Evolutionary conservation across 306 rosid species (phyloP).

Genomic region (Vicia faba): DNA sequence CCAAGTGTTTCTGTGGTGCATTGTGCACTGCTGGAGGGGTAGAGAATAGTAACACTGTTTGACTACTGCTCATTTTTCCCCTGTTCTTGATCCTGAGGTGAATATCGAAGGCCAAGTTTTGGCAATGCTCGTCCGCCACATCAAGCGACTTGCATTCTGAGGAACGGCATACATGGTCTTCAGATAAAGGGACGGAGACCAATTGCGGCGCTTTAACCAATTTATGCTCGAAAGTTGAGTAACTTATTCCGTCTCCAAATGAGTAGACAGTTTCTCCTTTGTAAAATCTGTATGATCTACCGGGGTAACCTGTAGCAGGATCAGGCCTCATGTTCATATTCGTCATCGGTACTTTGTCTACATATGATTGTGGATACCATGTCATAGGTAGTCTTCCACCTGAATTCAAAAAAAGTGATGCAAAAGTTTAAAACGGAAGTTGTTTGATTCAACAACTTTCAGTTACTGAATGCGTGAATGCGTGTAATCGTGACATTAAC

Average conservation of each 20-base stretch:
- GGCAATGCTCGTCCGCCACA: conserved; percentile 52
- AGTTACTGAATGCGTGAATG: background rate
- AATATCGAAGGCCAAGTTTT: conserved; percentile 61
- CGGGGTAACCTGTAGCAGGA: conserved; percentile 77
- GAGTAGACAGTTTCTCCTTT: conserved; percentile 77
- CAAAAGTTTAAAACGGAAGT: background rate
- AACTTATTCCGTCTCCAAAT: conserved; percentile 90
- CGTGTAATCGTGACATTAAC: conserved; percentile 13
- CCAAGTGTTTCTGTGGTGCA: conserved; percentile 75
- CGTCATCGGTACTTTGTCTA: conserved; percentile 85
- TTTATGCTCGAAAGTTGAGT: conserved; percentile 57
- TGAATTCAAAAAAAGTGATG: conserved; percentile 23
- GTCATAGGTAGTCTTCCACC: conserved; percentile 97
- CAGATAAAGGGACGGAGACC: conserved; percentile 59
- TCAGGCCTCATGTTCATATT: conserved; percentile 95
- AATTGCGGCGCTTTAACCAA: conserved; percentile 58
- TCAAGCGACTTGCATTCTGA: conserved; percentile 66
- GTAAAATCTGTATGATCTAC: conserved; percentile 84
- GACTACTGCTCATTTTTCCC: conserved; percentile 58
- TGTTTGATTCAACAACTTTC: background rate
- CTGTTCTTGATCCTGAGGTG: conserved; percentile 68
- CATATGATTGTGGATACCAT: conserved; percentile 92
- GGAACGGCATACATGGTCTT: conserved; percentile 65
- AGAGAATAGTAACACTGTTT: conserved; percentile 71
- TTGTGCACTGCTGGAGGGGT: conserved; percentile 77